These are phyloP conservation scores for Monilinia vaccinii-corymbosi DNA, from an alignment of 2,329 filamentous ascomycete genomes.

Conservation along the genomic window DNA sequence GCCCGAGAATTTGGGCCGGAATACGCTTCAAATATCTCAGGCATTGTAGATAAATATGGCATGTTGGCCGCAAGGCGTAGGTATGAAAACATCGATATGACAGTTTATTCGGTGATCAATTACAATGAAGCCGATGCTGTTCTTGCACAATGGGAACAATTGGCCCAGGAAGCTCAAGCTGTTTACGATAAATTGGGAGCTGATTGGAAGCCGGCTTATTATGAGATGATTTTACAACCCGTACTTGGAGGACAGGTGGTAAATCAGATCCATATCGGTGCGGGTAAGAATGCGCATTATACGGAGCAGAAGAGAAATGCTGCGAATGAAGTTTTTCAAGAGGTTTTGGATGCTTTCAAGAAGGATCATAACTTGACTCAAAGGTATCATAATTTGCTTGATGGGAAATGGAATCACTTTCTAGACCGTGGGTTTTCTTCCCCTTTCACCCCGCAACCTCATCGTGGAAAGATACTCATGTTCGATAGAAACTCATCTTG, in stretches of 20 bases:
- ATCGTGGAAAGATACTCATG: constrained; percentile 26
- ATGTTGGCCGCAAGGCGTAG: constrained; percentile 50
- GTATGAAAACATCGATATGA: constrained; percentile 51
- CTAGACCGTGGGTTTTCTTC: constrained; percentile 39
- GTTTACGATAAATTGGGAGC: constrained; percentile 46
- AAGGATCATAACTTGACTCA: constrained; percentile 47
- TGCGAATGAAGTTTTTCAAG: constrained; percentile 43
- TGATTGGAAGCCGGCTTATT: constrained; percentile 47
- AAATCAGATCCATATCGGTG: constrained; percentile 43
- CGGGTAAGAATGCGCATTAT: constrained; percentile 45
- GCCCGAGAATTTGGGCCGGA: constrained; percentile 46
- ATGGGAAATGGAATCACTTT: constrained; percentile 55
- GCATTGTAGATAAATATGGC: constrained; percentile 46
- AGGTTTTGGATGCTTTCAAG: constrained; percentile 45
- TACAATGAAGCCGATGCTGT: constrained; percentile 55
- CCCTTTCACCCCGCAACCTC: background rate
- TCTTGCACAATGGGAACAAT: constrained; percentile 43
- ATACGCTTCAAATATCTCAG: constrained; percentile 39
- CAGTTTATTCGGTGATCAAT: constrained; percentile 51
- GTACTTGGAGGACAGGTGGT: constrained; percentile 48
- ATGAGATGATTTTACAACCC: constrained; percentile 53
- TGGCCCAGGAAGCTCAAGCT: constrained; percentile 44
- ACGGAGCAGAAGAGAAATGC: constrained; percentile 47
- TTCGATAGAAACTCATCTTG: constrained; percentile 39
- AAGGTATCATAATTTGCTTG: constrained; percentile 47